Evolutionary conservation across 441 rosid genomes (phyloP).

Genomic region (Euphorbia corollata): DNA sequence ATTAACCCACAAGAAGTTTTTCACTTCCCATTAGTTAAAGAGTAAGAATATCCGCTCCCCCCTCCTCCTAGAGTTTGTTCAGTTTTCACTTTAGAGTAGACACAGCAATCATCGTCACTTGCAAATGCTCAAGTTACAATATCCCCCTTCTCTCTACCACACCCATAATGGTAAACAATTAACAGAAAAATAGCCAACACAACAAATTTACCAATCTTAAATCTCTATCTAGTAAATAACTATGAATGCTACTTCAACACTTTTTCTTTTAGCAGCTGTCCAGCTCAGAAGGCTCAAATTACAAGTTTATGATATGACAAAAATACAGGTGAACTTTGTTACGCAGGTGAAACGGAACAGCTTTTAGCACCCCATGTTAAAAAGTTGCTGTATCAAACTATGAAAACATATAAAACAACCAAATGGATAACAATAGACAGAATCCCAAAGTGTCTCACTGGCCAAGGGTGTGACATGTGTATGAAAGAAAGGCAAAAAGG

Average conservation of each 20-base stretch:
- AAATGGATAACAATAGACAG: too few relatives aligned
- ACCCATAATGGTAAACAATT: neutral
- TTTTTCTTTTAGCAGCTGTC: neutral
- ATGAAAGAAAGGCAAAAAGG: too few relatives aligned
- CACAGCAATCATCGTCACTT: neutral
- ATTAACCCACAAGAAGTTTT: too few relatives aligned
- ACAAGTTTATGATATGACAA: neutral
- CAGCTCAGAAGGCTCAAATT: conserved; percentile 1
- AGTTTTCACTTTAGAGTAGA: neutral
- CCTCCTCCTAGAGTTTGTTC: neutral
- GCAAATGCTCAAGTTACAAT: neutral
- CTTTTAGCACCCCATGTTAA: neutral
- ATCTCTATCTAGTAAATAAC: neutral
- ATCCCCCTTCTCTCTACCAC: neutral
- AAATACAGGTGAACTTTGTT: neutral
- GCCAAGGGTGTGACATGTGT: too few relatives aligned
- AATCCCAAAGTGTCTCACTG: too few relatives aligned
- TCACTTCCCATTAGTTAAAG: too few relatives aligned
- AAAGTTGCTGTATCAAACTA: neutral
- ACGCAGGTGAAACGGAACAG: neutral
- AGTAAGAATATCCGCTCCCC: neutral
- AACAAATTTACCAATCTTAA: neutral
- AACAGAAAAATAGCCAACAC: neutral
- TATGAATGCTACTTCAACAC: neutral
- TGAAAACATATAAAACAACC: neutral